Evolutionary conservation across 768 basidiomycete species (phyloP).

Genomic region (Xerocomus potaroensis): DNA sequence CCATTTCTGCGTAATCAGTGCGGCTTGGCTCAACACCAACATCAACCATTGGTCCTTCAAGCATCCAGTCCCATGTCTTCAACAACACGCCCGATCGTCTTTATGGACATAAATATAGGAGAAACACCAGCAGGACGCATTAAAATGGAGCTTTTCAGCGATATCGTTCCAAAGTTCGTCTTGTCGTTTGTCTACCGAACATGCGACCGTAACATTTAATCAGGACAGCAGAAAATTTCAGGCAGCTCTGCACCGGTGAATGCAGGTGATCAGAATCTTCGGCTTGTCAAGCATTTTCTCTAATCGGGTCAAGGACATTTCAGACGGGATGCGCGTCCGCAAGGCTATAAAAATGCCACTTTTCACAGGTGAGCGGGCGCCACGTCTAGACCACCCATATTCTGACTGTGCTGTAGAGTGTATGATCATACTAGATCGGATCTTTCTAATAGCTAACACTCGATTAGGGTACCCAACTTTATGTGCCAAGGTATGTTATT

Average conservation of each 20-base stretch:
- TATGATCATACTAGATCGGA: slow-evolving; percentile 33
- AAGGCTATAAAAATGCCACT: slow-evolving; percentile 87
- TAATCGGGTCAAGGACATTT: slow-evolving; percentile 13
- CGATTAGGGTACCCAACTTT: slow-evolving; percentile 75
- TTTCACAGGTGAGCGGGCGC: slow-evolving; percentile 72
- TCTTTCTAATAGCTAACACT: slow-evolving; percentile 6
- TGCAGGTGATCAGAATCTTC: slow-evolving; percentile 53
- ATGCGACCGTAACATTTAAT: slow-evolving; percentile 1
- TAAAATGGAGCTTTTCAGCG: slow-evolving; percentile 97
- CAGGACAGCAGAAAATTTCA: slow-evolving; percentile 97
- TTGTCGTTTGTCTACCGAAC: not conserved
- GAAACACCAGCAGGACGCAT: slow-evolving; percentile 93
- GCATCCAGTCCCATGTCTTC: slow-evolving; percentile 35
- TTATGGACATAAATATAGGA: slow-evolving; percentile 96
- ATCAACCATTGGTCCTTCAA: not conserved
- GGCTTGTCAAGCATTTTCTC: not conserved
- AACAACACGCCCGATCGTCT: slow-evolving; percentile 78
- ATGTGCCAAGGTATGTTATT: slow-evolving; percentile 80
- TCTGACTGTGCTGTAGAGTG: slow-evolving; percentile 52
- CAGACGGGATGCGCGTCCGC: slow-evolving; percentile 65
- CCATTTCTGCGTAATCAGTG: too few species aligned
- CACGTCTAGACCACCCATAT: slow-evolving; percentile 2
- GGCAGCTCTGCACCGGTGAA: slow-evolving; percentile 97
- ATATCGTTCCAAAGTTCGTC: slow-evolving; percentile 88
- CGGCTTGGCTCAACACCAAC: too few species aligned